Evolutionary conservation across 352 stramenopile genomes (phyloP).

Genomic region (Phytophthora syringae): DNA sequence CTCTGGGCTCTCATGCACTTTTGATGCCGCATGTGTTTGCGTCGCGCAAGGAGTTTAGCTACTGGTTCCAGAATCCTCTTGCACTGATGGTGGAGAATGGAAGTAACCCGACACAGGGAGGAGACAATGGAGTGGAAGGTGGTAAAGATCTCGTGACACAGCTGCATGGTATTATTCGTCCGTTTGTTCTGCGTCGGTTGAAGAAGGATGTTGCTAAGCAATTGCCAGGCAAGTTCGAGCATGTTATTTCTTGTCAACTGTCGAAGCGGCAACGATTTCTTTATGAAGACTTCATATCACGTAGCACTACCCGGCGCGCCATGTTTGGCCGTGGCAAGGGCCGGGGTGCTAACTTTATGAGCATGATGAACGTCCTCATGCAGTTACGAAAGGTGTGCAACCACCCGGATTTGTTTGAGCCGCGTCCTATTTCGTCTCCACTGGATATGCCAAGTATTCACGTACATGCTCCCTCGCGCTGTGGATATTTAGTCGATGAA

Average conservation of each 20-base stretch:
- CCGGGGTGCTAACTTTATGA: conserved; percentile 92
- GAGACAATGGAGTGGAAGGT: conserved; percentile 29
- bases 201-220: conserved; percentile 99
- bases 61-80: conserved; percentile 98
- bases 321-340: conserved; percentile 87
- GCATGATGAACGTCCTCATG: conserved; percentile 99
- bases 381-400: conserved; percentile 98
- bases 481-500: conserved; percentile 53
- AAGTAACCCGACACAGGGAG: conserved; percentile 78
- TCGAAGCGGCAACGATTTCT: conserved; percentile 95
- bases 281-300: conserved; percentile 99
- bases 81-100: conserved; percentile 80
- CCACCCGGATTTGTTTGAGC: conserved; percentile 99
- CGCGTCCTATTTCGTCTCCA: conserved; percentile 95
- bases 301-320: conserved; percentile 93
- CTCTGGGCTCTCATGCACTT: conserved; percentile 99
- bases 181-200: conserved; percentile 96
- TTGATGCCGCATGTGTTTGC: conserved; percentile 98
- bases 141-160: conserved; percentile 87
- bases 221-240: conserved; percentile 97
- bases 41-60: conserved; percentile 95
- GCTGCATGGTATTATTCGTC: conserved; percentile 97
- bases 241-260: conserved; percentile 95
- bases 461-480: conserved; percentile 41
- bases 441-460: conserved; percentile 78